A percentile compares a stretch with the other conserved stretches of the same genome.
phyloP scores from a whole-genome alignment of 169 alveolate genomes.

The Pseudocohnilembus persalinus region DNA sequence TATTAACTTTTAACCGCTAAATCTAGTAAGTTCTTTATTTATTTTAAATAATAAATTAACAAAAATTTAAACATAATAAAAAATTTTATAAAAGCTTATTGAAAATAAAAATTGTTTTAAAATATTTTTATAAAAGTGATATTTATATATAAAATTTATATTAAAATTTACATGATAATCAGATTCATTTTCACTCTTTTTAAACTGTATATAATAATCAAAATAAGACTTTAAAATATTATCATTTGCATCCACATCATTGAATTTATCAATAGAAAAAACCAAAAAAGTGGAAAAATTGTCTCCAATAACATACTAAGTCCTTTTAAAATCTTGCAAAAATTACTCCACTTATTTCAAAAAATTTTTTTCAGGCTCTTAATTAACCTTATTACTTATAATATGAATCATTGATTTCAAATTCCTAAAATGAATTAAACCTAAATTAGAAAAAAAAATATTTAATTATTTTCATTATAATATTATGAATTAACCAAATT shows the following conservation, averaged over 20 bases:
- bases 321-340: no score
- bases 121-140: no score
- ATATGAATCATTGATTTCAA: not conserved
- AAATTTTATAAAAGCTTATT: not conserved
- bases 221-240: not conserved
- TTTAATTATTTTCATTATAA: no score
- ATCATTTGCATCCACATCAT: not conserved
- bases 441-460: not conserved
- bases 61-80: no score
- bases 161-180: not conserved
- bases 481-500: no score
- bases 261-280: not conserved
- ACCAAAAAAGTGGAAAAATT: not conserved
- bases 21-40: not conserved
- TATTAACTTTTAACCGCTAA: no score
- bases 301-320: not conserved
- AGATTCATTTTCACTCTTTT: not conserved
- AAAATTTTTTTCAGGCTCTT: not conserved
- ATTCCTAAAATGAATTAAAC: not conserved
- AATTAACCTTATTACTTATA: not conserved
- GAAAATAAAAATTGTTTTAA: no score
- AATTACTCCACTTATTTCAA: not conserved
- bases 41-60: no score
- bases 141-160: no score
- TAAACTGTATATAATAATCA: not conserved